Conservation (phyloP, 345 rosid genomes). For the Ceriops tagal region DNA sequence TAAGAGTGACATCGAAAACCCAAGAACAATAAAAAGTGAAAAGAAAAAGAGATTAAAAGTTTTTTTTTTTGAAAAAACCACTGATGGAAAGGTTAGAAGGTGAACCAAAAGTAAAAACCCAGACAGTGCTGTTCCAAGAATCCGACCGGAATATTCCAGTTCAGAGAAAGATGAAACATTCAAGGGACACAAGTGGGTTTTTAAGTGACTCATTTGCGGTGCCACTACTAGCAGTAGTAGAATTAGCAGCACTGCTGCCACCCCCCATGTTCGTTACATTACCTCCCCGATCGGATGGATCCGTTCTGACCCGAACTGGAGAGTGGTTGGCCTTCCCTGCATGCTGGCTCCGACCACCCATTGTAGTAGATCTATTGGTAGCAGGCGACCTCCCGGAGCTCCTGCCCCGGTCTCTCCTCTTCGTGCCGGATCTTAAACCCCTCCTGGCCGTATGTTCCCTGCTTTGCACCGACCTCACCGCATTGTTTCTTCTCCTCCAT, state of each 20-base stretch:
- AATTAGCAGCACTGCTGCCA: not conserved
- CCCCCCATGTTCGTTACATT: not conserved
- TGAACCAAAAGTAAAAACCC: no score
- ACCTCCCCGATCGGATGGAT: constrained; percentile 18
- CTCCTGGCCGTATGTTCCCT: constrained; percentile 26
- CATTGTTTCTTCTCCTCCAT: constrained; percentile 37
- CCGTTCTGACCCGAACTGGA: constrained; percentile 55
- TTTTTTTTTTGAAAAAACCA: no score
- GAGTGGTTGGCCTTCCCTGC: constrained; percentile 46
- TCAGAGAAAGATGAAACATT: constrained; percentile 85
- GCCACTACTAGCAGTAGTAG: constrained; percentile 1
- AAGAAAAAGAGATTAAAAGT: no score
- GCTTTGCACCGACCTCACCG: constrained; percentile 35
- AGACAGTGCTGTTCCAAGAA: not conserved
- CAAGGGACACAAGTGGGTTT: constrained; percentile 79
- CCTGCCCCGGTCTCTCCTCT: constrained; percentile 53
- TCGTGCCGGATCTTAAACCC: constrained; percentile 33
- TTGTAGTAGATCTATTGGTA: constrained; percentile 54
- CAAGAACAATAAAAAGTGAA: no score
- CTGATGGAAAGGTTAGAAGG: no score
- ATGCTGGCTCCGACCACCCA: constrained; percentile 49
- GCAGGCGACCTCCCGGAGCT: constrained; percentile 55
- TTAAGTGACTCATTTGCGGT: constrained; percentile 53
- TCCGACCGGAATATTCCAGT: not conserved
- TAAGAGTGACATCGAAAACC: no score